Evolutionary conservation across 2,329 filamentous ascomycete genomes (phyloP).

Genomic region (Zasmidium citrigriseum): DNA sequence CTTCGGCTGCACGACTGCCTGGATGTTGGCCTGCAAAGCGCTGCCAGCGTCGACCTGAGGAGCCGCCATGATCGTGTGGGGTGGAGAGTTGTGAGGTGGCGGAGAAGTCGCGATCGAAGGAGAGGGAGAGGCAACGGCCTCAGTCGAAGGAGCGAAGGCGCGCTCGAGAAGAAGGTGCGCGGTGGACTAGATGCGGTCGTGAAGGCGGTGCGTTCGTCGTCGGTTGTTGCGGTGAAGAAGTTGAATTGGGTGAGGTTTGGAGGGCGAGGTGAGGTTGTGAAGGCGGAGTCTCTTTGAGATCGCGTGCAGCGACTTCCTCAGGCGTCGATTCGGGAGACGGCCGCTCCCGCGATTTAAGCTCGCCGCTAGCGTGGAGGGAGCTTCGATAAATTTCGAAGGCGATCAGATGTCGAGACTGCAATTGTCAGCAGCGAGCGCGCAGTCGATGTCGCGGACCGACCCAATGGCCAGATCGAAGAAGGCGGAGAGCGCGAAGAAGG

Average conservation of each 20-base stretch:
- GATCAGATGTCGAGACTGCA: not conserved
- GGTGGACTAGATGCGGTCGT: too few species aligned
- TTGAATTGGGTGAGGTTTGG: not conserved
- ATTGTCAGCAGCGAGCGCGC: not conserved
- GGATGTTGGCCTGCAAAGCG: constrained; percentile 81
- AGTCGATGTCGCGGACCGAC: not conserved
- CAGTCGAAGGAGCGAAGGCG: not conserved
- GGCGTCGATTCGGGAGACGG: not conserved
- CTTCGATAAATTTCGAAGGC: not conserved
- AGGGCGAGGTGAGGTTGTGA: constrained; percentile 2
- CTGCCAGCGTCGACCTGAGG: constrained; percentile 61
- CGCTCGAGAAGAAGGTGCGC: too few species aligned
- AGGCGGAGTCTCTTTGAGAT: not conserved
- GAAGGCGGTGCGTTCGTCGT: not conserved
- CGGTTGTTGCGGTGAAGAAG: not conserved
- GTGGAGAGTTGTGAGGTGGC: not conserved
- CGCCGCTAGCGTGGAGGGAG: not conserved
- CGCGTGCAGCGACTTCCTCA: not conserved
- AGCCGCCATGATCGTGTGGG: constrained; percentile 64
- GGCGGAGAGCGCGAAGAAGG: constrained; percentile 5
- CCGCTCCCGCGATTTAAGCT: not conserved
- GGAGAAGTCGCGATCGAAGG: not conserved
- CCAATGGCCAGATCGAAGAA: constrained; percentile 22
- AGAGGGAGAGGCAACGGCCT: constrained; percentile 4
- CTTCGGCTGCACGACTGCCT: constrained; percentile 82